phyloP scores from a whole-genome alignment of 2,329 filamentous ascomycete species.

The Fusarium sp. region DNA sequence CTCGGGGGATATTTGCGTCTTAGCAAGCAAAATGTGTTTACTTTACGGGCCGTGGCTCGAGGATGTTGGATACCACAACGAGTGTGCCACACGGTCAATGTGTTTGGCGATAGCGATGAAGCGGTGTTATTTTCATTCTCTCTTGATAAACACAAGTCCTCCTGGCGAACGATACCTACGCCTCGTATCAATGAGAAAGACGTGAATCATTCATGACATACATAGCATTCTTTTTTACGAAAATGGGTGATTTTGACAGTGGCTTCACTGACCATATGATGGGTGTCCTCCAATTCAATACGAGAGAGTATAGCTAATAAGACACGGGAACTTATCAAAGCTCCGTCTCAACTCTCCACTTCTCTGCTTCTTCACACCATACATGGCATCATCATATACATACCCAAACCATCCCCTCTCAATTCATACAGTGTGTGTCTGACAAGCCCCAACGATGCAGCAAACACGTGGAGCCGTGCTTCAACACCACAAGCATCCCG shows the following conservation, averaged over 20 bases:
- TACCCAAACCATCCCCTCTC: constrained; percentile 19
- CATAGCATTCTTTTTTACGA: not conserved
- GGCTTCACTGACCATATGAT: not conserved
- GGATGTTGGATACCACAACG: constrained; percentile 32
- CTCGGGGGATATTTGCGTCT: constrained; percentile 28
- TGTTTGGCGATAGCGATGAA: constrained; percentile 42
- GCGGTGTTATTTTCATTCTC: constrained; percentile 37
- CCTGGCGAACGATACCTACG: constrained; percentile 29
- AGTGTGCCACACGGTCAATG: constrained; percentile 34
- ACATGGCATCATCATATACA: constrained; percentile 19
- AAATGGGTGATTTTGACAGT: not conserved
- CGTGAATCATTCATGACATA: constrained; percentile 35
- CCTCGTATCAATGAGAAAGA: constrained; percentile 39
- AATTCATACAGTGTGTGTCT: not conserved
- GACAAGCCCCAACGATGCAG: constrained; percentile 5
- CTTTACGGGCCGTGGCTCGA: constrained; percentile 10
- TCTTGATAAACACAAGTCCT: constrained; percentile 33
- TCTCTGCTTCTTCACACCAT: constrained; percentile 22
- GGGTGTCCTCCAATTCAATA: not conserved
- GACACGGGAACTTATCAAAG: not conserved
- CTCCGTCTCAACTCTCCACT: constrained; percentile 2
- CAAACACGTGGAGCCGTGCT: constrained; percentile 3
- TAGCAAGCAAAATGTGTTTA: constrained; percentile 29
- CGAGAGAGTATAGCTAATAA: not conserved
- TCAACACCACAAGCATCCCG: not conserved